These are phyloP conservation scores for Blumeria hordei DNA, from an alignment of 2,329 filamentous ascomycete species.

Conservation along the genomic window DNA sequence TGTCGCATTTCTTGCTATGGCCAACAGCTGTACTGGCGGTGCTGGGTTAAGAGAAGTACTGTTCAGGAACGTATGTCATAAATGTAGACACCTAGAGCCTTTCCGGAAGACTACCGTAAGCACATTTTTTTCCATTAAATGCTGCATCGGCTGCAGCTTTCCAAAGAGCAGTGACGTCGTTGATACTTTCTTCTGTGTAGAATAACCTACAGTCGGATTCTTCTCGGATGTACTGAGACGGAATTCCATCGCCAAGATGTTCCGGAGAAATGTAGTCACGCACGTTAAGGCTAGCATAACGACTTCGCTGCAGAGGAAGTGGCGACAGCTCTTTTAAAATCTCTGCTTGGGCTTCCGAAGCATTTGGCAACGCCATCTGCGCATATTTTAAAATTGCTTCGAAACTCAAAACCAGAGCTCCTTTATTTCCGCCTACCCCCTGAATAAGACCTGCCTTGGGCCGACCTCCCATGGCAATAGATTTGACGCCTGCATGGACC, in stretches of 20 bases:
- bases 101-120: conserved; percentile 7
- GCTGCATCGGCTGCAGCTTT: conserved; percentile 18
- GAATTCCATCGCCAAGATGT: conserved; percentile 17
- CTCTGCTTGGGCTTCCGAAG: conserved; percentile 3
- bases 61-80: no score
- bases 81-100: background rate
- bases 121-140: conserved; percentile 19
- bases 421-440: conserved; percentile 40
- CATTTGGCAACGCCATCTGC: background rate
- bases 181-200: conserved; percentile 28
- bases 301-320: conserved; percentile 7
- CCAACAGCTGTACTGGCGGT: no score
- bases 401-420: conserved; percentile 17
- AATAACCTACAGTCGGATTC: conserved; percentile 36
- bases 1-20: no score
- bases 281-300: conserved; percentile 19
- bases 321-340: conserved; percentile 6
- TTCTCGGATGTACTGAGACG: conserved; percentile 35
- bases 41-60: no score
- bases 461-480: conserved; percentile 34
- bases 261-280: conserved; percentile 16
- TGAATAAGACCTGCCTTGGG: conserved; percentile 30
- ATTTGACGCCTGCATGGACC: conserved; percentile 25
- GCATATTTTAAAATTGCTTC: conserved; percentile 5
- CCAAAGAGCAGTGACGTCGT: conserved; percentile 29